Evolutionary conservation across 1,284 basidiomycete species (phyloP), one percentile per base, ranked within the genome.

Genomic region (Apiotrichum laibachii): DNA sequence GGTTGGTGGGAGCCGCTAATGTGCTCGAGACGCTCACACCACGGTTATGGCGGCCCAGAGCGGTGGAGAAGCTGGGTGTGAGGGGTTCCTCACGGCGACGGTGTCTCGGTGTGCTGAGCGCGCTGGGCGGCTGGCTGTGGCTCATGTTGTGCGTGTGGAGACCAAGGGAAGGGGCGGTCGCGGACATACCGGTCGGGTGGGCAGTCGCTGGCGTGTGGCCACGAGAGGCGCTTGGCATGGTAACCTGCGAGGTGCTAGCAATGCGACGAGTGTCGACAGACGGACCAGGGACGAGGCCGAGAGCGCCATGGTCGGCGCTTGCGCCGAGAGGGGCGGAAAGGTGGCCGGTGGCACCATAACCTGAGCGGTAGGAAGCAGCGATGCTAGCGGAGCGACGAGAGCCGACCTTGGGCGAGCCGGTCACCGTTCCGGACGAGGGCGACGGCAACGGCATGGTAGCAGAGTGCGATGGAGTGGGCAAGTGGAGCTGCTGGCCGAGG

Each of bases 231-330:
- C 19, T 44, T 10, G 43, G 43, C 9, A 44, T 9, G 18, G 18
- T 50, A 13, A 22, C 48, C 43, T 40, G 44, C 9, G 52, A 48
- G 1, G 60, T 57, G 50, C 60, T 61, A 0, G 59, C 46, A 11
- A 60, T 58, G 19, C 62, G 56, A 1, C 62, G 59, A 12, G 54
- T 44, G 44, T 63, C 62, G 4, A 60, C 52, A 15, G 58, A 33
- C 55, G 26, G 55, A 12, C 42, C 55, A 40, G 26, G 47, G 3
- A 53, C 45, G 21, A 53, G 35, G 2, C 55, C 55, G 9, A 60
- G 51, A 15, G 53, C 48, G 2, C n/a, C 12, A 16, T 50, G 49
- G 15, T 54, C 49, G 21, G 34, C n/a, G 31, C 21, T 42, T 3
- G 39, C 31, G 16, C 51, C 43, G 11, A 54, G 13, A 8, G 52